A percentile compares a stretch with the other conserved stretches of the same genome.
These are phyloP conservation scores for Phytophthora pseudosyringae DNA, from an alignment of 352 stramenopile genomes.

Conservation along the genomic window DNA sequence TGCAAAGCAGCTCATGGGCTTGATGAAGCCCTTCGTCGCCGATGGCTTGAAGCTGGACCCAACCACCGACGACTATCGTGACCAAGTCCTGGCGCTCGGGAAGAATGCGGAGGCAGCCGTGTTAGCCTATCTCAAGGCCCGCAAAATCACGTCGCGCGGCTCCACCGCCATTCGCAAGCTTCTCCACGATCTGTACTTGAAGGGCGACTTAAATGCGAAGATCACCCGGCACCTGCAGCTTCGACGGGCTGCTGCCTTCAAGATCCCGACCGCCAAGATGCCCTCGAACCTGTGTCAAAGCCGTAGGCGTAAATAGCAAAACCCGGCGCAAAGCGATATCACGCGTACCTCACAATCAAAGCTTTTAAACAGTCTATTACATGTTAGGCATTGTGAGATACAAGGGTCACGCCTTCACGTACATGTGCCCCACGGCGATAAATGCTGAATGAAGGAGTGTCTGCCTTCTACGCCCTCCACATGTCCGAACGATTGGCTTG, in stretches of 20 bases:
- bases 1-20: too few species aligned
- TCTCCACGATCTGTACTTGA: not conserved
- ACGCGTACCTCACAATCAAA: too few species aligned
- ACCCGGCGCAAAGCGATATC: too few species aligned
- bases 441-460: not conserved
- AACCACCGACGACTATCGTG: not conserved
- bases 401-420: too few species aligned
- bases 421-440: not conserved
- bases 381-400: not conserved
- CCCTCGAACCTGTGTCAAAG: not conserved
- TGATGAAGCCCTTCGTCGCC: too few species aligned
- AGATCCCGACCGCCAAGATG: conserved; percentile 6
- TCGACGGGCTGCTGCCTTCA: not conserved
- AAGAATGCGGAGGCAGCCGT: not conserved
- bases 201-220: not conserved
- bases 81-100: conserved; percentile 4
- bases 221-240: not conserved
- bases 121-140: conserved; percentile 1
- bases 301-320: not conserved
- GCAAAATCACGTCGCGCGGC: not conserved
- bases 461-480: not conserved
- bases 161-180: conserved; percentile 7
- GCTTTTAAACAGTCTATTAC: not conserved
- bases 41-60: too few species aligned
- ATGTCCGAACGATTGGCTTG: not conserved